phyloP scores from a whole-genome alignment of 257 asterid species.

The Gynochthodes officinalis region DNA sequence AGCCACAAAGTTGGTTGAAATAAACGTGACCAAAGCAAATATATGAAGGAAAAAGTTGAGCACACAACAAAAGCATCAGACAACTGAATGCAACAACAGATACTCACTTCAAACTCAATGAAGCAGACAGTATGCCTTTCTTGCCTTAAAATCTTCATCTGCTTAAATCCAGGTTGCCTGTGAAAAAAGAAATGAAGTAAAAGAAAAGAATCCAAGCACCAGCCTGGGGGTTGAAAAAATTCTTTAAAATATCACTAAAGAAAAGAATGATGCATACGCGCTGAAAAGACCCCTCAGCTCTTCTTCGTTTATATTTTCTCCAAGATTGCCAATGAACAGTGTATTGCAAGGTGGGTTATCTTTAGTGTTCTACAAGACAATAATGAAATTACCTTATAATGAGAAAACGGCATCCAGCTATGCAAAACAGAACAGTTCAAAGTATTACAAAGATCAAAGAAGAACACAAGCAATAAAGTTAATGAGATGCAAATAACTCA shows the following conservation, averaged over 20 bases:
- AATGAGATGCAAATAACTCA: not conserved
- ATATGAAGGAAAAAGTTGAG: not conserved
- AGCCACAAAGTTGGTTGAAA: conserved; percentile 6
- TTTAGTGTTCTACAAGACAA: conserved; percentile 68
- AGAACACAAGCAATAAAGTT: no score
- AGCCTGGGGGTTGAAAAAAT: conserved; percentile 5
- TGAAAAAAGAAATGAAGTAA: conserved; percentile 7
- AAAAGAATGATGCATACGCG: conserved; percentile 41
- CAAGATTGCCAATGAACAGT: conserved; percentile 95
- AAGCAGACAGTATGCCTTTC: conserved; percentile 98
- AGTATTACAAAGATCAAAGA: not conserved
- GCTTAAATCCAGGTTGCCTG: conserved; percentile 99
- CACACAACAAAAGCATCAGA: conserved; percentile 13
- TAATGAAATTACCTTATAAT: conserved; percentile 6
- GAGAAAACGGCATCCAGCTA: not conserved
- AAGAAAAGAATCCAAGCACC: conserved; percentile 13
- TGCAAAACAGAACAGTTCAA: not conserved
- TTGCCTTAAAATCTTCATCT: conserved; percentile 94
- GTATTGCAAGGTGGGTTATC: conserved; percentile 99
- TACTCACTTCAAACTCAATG: conserved; percentile 96
- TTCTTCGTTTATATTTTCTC: conserved; percentile 93
- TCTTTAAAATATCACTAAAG: no score
- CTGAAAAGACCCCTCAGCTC: conserved; percentile 84
- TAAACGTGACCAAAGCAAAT: conserved; percentile 4
- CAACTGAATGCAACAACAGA: conserved; percentile 5